These are phyloP conservation scores for Phytopythium litorale DNA, from an alignment of 352 stramenopile genomes.

Conservation along the genomic window DNA sequence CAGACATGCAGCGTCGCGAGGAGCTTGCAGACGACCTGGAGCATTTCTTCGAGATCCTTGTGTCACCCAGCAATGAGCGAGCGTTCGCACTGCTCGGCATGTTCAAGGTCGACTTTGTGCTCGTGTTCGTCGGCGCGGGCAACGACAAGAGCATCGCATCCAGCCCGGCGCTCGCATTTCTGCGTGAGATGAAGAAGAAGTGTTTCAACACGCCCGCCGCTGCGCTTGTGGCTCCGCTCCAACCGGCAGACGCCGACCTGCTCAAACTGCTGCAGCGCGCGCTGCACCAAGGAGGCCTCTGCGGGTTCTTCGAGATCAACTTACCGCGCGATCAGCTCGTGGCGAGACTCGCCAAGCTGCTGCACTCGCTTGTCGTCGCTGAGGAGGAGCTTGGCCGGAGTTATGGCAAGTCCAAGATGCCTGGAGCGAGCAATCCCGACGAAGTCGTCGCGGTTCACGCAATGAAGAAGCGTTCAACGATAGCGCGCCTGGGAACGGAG, in stretches of 20 bases:
- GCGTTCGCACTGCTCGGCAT: slow-evolving; percentile 53
- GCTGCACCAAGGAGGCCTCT: slow-evolving; percentile 48
- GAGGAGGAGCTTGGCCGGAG: slow-evolving; percentile 48
- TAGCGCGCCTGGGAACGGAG: background rate
- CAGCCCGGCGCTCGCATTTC: slow-evolving; percentile 45
- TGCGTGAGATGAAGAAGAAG: slow-evolving; percentile 54
- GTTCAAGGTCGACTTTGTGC: slow-evolving; percentile 62
- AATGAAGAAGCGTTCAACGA: slow-evolving; percentile 29
- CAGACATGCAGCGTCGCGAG: slow-evolving; percentile 57
- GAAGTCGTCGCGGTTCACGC: slow-evolving; percentile 25
- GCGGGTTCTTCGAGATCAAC: slow-evolving; percentile 58
- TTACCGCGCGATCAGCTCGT: slow-evolving; percentile 30
- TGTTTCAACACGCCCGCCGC: slow-evolving; percentile 51
- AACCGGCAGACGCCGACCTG: slow-evolving; percentile 17
- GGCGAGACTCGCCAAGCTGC: slow-evolving; percentile 41
- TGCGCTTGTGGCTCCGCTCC: slow-evolving; percentile 27
- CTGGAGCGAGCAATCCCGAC: slow-evolving; percentile 16
- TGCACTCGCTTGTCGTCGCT: slow-evolving; percentile 51
- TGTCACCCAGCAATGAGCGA: slow-evolving; percentile 57
- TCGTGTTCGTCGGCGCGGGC: slow-evolving; percentile 45
- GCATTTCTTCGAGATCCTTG: slow-evolving; percentile 61
- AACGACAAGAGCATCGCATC: slow-evolving; percentile 52
- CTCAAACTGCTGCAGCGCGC: slow-evolving; percentile 49
- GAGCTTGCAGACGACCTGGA: slow-evolving; percentile 62
- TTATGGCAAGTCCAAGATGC: slow-evolving; percentile 15